These are phyloP conservation scores for Albophoma yamanashiensis DNA, from an alignment of 2,329 filamentous ascomycete species.

Conservation along the genomic window DNA sequence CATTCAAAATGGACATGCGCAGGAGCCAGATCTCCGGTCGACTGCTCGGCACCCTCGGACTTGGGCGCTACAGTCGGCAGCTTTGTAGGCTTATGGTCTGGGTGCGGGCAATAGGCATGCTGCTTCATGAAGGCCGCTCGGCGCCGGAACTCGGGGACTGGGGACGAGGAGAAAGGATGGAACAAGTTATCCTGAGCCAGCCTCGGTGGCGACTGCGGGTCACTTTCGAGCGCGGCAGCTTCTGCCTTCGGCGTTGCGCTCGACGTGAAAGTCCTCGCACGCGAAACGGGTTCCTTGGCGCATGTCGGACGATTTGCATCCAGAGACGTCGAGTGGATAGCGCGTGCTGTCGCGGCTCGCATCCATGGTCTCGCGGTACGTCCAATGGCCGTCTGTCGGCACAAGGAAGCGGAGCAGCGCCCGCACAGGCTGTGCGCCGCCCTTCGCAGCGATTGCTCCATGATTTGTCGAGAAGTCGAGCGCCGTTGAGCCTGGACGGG, in stretches of 20 bases:
- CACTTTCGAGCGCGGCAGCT: conserved; percentile 13
- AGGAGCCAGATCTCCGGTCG: conserved; percentile 50
- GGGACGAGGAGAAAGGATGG: conserved; percentile 82
- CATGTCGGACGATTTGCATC: conserved; percentile 8
- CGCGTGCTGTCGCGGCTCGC: conserved; percentile 14
- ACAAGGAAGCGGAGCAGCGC: conserved; percentile 25
- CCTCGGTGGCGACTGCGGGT: conserved; percentile 12
- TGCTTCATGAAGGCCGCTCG: conserved; percentile 86
- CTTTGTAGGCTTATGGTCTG: conserved; percentile 69
- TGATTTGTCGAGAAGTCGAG: conserved; percentile 7
- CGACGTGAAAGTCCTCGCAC: conserved; percentile 19
- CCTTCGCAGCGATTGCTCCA: conserved; percentile 30
- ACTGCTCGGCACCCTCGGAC: conserved; percentile 47
- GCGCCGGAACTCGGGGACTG: conserved; percentile 75
- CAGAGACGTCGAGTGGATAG: conserved; percentile 14
- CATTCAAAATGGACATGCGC: conserved; percentile 89
- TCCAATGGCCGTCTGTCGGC: conserved; percentile 16
- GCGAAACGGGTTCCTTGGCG: conserved; percentile 6
- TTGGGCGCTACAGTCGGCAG: conserved; percentile 54
- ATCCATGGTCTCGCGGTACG: conserved; percentile 13
- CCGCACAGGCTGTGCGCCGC: conserved; percentile 28
- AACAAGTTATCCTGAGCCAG: conserved; percentile 76
- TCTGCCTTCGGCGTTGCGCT: conserved; percentile 14
- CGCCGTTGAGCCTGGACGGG: background rate
- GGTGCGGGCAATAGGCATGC: conserved; percentile 89